Evolutionary conservation across 1,284 basidiomycete genomes (phyloP).

Genomic region (Tilletia indica): DNA sequence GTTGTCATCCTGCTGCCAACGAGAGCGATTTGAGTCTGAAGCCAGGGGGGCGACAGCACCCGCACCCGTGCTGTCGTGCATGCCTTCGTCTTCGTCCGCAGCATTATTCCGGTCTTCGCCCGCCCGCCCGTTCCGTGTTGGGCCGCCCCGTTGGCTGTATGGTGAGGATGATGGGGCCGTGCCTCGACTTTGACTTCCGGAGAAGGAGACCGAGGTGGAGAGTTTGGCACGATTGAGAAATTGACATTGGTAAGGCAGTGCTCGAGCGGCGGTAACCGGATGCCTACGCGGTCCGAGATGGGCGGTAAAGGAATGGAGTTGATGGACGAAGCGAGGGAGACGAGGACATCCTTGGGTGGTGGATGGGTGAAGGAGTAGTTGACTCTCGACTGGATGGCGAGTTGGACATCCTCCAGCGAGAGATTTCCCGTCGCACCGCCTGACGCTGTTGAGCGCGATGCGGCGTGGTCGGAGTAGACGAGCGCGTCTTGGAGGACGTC

Average conservation of each 20-base stretch:
- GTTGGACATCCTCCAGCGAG: constrained; percentile 83
- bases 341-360: constrained; percentile 90
- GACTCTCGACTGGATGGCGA: constrained; percentile 87
- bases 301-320: constrained; percentile 84
- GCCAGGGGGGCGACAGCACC: not conserved
- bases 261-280: constrained; percentile 76
- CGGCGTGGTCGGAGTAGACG: constrained; percentile 87
- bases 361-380: constrained; percentile 91
- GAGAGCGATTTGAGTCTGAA: not conserved
- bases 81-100: not conserved
- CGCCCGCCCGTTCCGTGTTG: not conserved
- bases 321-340: constrained; percentile 82
- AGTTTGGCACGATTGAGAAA: constrained; percentile 88
- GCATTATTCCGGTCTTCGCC: not conserved
- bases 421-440: constrained; percentile 18
- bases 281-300: constrained; percentile 91
- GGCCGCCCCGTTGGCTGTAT: not conserved
- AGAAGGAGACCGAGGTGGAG: constrained; percentile 61
- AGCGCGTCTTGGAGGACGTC: constrained; percentile 87
- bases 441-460: constrained; percentile 15
- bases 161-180: not conserved
- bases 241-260: constrained; percentile 86
- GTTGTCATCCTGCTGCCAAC: constrained; percentile 1
- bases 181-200: not conserved
- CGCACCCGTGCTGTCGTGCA: not conserved